phyloP scores from a whole-genome alignment of 495 filamentous ascomycete species.

The Hyaloscypha variabilis region DNA sequence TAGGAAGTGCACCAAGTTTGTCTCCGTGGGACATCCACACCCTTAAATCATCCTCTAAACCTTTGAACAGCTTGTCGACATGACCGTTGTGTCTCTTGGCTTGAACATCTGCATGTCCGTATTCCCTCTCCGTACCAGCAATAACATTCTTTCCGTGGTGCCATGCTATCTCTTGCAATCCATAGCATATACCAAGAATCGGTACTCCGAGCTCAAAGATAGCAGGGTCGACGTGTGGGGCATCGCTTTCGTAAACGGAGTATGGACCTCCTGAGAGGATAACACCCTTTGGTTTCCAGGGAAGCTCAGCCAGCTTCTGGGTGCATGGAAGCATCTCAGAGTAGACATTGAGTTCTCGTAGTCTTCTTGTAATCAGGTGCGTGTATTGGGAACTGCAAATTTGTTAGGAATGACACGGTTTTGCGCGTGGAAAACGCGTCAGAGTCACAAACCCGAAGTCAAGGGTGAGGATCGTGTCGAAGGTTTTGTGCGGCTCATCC shows the following conservation, averaged over 20 bases:
- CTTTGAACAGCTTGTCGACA: slow-evolving; percentile 73
- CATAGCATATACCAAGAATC: slow-evolving; percentile 77
- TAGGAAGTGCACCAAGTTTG: slow-evolving; percentile 74
- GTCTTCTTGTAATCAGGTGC: slow-evolving; percentile 76
- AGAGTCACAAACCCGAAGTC: slow-evolving; percentile 30
- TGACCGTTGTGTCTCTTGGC: slow-evolving; percentile 49
- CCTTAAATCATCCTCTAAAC: slow-evolving; percentile 64
- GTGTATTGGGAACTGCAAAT: slow-evolving; percentile 57
- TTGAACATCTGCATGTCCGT: slow-evolving; percentile 60
- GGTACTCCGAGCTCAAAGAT: slow-evolving; percentile 80
- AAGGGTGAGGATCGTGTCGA: slow-evolving; percentile 32
- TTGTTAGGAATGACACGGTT: slow-evolving; percentile 15
- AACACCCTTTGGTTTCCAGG: slow-evolving; percentile 81
- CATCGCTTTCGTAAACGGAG: slow-evolving; percentile 71
- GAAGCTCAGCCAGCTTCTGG: slow-evolving; percentile 75
- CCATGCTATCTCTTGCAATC: slow-evolving; percentile 83
- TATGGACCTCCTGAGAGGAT: slow-evolving; percentile 78
- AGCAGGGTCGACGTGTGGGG: slow-evolving; percentile 77
- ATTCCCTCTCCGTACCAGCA: slow-evolving; percentile 72
- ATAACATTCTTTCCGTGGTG: slow-evolving; percentile 70
- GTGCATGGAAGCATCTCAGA: slow-evolving; percentile 94
- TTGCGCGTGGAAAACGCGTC: background rate
- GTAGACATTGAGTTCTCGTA: slow-evolving; percentile 83
- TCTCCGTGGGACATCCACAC: slow-evolving; percentile 91
- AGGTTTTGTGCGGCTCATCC: slow-evolving; percentile 31